Conservation (phyloP, 306 rosid genomes). For the Corylus americana region DNA sequence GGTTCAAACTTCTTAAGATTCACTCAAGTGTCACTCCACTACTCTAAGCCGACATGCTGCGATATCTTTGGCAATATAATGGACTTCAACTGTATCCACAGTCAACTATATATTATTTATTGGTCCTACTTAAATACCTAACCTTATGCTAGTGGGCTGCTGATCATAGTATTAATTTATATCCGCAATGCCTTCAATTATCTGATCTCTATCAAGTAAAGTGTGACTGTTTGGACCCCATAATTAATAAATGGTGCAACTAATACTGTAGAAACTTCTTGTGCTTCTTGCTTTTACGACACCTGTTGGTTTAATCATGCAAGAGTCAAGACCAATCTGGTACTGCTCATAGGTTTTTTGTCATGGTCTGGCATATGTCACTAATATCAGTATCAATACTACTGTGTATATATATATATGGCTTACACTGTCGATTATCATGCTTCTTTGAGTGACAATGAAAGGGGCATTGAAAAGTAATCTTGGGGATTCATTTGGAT, state of each 20-base stretch:
- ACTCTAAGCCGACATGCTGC: not conserved
- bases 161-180: no score
- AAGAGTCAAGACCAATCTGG: no score
- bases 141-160: not conserved
- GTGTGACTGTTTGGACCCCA: not conserved
- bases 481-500: slow-evolving; percentile 12
- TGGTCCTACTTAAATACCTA: not conserved
- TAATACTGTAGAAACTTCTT: no score
- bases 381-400: no score
- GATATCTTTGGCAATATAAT: not conserved
- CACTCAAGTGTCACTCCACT: slow-evolving; percentile 10
- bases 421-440: not conserved
- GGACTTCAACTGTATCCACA: not conserved
- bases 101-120: not conserved
- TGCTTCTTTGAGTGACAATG: slow-evolving; percentile 1
- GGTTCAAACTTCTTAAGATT: not conserved
- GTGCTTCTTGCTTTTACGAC: no score
- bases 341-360: not conserved
- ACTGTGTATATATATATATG: not conserved
- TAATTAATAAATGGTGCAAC: no score
- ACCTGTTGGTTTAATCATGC: no score
- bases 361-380: not conserved
- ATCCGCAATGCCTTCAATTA: not conserved
- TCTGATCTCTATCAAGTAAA: not conserved
- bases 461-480: slow-evolving; percentile 4